These are phyloP conservation scores for Solanum peruvianum DNA, from an alignment of 257 asterid species.

Conservation along the genomic window DNA sequence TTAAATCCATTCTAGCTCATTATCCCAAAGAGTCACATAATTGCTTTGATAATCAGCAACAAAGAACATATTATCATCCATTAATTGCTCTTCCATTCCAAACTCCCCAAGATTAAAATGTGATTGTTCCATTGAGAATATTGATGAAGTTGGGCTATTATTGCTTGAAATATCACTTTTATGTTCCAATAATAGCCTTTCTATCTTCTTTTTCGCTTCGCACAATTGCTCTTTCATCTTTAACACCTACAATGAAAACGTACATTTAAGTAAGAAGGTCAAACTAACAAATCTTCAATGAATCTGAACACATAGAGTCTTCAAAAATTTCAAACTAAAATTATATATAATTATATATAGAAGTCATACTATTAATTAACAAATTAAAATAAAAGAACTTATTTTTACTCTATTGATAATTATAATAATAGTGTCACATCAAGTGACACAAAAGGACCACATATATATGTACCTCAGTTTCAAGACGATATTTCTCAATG, in stretches of 20 bases:
- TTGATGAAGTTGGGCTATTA: conserved; percentile 37
- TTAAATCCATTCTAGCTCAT: conserved; percentile 6
- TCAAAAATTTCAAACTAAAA: too few relatives aligned
- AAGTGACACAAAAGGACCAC: too few relatives aligned
- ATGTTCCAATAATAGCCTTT: conserved; percentile 14
- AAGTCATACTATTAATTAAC: too few relatives aligned
- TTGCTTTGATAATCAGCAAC: conserved; percentile 1
- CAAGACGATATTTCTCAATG: conserved; percentile 54
- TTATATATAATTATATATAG: too few relatives aligned
- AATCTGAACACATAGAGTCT: not conserved
- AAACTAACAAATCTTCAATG: not conserved
- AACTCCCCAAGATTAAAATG: conserved; percentile 28
- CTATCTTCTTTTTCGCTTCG: conserved; percentile 37
- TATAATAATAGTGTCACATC: not conserved
- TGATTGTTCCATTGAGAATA: conserved; percentile 12
- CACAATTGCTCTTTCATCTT: conserved; percentile 42
- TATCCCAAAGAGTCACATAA: not conserved
- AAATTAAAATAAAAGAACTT: not conserved
- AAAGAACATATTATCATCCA: conserved; percentile 20
- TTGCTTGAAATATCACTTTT: conserved; percentile 32
- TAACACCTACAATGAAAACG: too few relatives aligned
- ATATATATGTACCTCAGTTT: conserved; percentile 36
- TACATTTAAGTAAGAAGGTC: too few relatives aligned
- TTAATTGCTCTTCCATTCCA: conserved; percentile 27
- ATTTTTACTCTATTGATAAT: too few relatives aligned